Conservation (phyloP, 495 filamentous ascomycete genomes). For the Pseudoneurospora amorphoporcata region DNA sequence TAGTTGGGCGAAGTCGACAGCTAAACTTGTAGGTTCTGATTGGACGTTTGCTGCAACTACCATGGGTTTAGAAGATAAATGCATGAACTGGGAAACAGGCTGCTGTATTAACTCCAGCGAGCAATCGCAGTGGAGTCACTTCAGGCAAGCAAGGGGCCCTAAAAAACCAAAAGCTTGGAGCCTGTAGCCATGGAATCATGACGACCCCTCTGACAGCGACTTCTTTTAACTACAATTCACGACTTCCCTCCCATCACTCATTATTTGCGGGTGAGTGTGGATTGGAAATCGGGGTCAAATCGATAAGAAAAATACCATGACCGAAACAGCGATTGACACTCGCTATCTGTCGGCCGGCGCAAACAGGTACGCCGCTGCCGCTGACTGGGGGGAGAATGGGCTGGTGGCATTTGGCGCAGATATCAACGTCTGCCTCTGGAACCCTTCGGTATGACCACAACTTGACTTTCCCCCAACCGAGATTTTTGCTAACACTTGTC, state of each 20-base stretch:
- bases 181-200: not conserved
- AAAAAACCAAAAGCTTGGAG: not conserved
- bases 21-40: not conserved
- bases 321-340: conserved; percentile 10
- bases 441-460: conserved; percentile 54
- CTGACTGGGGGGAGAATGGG: conserved; percentile 74
- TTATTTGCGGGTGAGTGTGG: not conserved
- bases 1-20: not conserved
- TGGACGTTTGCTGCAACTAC: not conserved
- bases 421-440: conserved; percentile 81
- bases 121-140: not conserved
- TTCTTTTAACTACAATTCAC: not conserved
- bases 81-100: not conserved
- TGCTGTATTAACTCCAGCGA: not conserved
- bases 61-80: not conserved
- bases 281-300: not conserved
- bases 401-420: conserved; percentile 84
- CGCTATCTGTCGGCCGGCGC: conserved; percentile 77
- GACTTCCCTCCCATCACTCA: not conserved
- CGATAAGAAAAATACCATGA: conserved; percentile 6
- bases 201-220: not conserved
- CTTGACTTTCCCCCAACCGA: not conserved
- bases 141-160: not conserved
- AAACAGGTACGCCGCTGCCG: conserved; percentile 79
- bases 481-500: conserved; percentile 1